phyloP scores from a whole-genome alignment of 2,329 filamentous ascomycete genomes.

The Gnomoniopsis sp. region DNA sequence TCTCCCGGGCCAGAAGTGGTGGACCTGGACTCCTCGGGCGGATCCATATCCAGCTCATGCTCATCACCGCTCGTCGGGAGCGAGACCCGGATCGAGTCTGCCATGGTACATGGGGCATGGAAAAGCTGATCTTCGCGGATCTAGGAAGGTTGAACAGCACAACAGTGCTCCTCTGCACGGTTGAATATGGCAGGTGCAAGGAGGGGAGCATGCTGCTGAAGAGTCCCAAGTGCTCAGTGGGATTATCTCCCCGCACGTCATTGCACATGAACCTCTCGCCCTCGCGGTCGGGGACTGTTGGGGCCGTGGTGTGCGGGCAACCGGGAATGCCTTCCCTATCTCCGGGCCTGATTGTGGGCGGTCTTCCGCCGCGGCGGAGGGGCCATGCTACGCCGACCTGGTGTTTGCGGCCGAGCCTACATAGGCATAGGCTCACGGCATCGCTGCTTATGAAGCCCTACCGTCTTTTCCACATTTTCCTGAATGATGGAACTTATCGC shows the following conservation, averaged over 20 bases:
- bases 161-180: neutral
- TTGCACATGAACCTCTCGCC: neutral
- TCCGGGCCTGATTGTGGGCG: conserved; percentile 2
- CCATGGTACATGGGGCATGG: neutral
- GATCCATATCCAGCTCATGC: conserved; percentile 4
- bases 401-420: neutral
- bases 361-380: neutral
- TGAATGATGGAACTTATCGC: neutral
- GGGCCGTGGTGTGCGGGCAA: neutral
- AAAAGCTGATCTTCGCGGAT: conserved; percentile 9
- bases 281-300: neutral
- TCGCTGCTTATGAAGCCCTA: neutral
- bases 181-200: conserved; percentile 10
- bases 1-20: neutral
- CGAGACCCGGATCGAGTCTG: conserved; percentile 15
- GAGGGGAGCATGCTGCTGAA: conserved; percentile 1
- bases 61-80: conserved; percentile 8
- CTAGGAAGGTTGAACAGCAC: neutral
- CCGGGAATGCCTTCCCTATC: conserved; percentile 8
- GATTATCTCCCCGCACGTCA: conserved; percentile 15
- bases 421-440: neutral
- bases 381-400: neutral
- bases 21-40: neutral
- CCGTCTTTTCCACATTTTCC: neutral
- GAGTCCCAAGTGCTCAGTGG: neutral